Evolutionary conservation across 306 rosid genomes (phyloP).

Genomic region (Trifolium fragiferum): DNA sequence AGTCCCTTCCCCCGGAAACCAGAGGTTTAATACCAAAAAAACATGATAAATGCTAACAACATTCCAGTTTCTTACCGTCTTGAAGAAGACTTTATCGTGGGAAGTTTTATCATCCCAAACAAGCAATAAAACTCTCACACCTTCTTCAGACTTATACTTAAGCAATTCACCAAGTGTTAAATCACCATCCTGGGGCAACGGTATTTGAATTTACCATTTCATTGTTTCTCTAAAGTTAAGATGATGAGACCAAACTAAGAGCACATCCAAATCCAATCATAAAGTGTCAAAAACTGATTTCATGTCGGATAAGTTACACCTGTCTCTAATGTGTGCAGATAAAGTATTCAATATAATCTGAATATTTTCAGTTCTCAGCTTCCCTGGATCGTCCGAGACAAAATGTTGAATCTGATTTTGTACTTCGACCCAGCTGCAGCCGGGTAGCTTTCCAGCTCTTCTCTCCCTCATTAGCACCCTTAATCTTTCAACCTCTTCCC

Average conservation of each 20-base stretch:
- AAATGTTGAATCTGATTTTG: conserved; percentile 60
- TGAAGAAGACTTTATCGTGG: conserved; percentile 60
- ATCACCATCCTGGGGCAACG: conserved; percentile 69
- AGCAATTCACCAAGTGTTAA: conserved; percentile 90
- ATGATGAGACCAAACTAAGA: conserved; percentile 4
- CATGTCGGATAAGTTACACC: conserved; percentile 40
- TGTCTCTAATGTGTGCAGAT: conserved; percentile 60
- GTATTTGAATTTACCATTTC: conserved; percentile 17
- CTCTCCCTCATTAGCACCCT: conserved; percentile 66
- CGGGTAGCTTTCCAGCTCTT: conserved; percentile 68
- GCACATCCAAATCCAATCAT: conserved; percentile 40
- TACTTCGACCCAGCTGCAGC: conserved; percentile 83
- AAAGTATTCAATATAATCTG: conserved; percentile 48
- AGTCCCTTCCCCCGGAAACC: too few species aligned
- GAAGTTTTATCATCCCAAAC: conserved; percentile 98
- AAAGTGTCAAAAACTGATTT: conserved; percentile 42
- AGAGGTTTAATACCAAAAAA: not conserved
- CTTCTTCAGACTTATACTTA: conserved; percentile 92
- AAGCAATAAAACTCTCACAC: conserved; percentile 79
- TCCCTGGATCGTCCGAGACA: conserved; percentile 57
- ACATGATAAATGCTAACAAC: not conserved
- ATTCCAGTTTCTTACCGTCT: conserved; percentile 52
- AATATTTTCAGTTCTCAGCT: conserved; percentile 54
- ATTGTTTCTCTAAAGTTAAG: conserved; percentile 9
- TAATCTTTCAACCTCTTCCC: conserved; percentile 75